Conservation (phyloP, 2,329 filamentous ascomycete genomes). For the Alternaria gaisen region DNA sequence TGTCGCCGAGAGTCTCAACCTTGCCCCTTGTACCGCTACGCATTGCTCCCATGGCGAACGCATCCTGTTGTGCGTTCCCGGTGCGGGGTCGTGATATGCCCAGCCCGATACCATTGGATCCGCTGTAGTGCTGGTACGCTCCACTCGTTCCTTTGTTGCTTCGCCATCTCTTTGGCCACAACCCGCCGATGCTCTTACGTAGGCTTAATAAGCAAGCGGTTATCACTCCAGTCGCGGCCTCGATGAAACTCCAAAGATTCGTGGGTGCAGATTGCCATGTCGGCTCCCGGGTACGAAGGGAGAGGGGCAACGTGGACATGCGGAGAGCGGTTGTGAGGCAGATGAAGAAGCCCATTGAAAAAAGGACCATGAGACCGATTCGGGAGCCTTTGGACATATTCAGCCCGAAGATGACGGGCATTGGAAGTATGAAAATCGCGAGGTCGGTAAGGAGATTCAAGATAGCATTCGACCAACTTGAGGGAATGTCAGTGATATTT, state of each 20-base stretch:
- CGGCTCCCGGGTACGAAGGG: constrained; percentile 13
- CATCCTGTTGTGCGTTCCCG: not conserved
- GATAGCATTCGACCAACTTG: constrained; percentile 32
- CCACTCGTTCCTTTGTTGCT: constrained; percentile 16
- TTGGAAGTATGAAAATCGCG: constrained; percentile 32
- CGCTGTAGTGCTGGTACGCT: constrained; percentile 13
- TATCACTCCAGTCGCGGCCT: constrained; percentile 38
- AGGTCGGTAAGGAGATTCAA: constrained; percentile 33
- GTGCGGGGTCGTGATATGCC: not conserved
- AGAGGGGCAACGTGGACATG: constrained; percentile 31
- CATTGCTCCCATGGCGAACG: constrained; percentile 11
- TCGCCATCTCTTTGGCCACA: constrained; percentile 29
- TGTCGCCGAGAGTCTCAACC: constrained; percentile 11
- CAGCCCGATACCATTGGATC: not conserved
- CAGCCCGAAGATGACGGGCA: constrained; percentile 30
- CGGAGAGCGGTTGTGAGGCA: constrained; percentile 37
- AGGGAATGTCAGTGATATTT: not conserved
- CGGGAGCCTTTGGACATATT: constrained; percentile 32
- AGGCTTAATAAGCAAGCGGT: constrained; percentile 41
- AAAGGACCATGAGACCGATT: constrained; percentile 33
- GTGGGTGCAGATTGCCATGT: constrained; percentile 37
- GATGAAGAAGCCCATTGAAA: constrained; percentile 40
- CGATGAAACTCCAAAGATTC: constrained; percentile 42
- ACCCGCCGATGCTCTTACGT: constrained; percentile 19
- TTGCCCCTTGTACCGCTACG: constrained; percentile 8